phyloP scores from a whole-genome alignment of 257 asterid genomes.

The Salvia hispanica region DNA sequence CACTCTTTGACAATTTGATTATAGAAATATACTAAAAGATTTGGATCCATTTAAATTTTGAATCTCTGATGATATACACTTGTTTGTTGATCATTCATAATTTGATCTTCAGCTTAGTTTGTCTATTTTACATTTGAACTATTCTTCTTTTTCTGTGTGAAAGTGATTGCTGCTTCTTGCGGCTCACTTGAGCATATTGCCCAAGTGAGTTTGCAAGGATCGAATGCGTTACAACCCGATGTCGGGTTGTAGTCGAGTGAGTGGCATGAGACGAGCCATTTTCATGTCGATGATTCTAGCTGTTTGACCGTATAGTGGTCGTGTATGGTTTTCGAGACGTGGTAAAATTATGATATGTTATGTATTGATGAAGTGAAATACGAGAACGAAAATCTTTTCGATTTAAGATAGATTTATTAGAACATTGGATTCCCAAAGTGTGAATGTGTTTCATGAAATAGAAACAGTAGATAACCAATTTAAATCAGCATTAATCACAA shows the following conservation, averaged over 20 bases:
- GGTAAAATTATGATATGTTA: background rate
- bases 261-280: background rate
- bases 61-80: background rate
- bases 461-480: background rate
- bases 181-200: background rate
- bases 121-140: background rate
- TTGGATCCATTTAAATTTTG: slow-evolving; percentile 14
- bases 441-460: background rate
- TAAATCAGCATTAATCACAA: slow-evolving; percentile 9
- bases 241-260: background rate
- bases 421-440: background rate
- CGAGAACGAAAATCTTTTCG: background rate
- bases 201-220: no score
- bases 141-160: background rate
- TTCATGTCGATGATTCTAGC: background rate
- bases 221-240: background rate
- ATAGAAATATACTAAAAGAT: slow-evolving; percentile 26
- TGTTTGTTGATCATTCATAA: background rate
- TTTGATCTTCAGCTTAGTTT: no score
- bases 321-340: background rate
- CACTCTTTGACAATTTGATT: slow-evolving; percentile 27
- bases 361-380: slow-evolving; percentile 4
- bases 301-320: slow-evolving; percentile 3
- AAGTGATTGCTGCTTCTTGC: background rate
- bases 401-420: background rate